Evolutionary conservation across 805 yeast genomes (phyloP), one percentile per base, ranked within the genome.

Genomic region (Starmera dryadoides): DNA sequence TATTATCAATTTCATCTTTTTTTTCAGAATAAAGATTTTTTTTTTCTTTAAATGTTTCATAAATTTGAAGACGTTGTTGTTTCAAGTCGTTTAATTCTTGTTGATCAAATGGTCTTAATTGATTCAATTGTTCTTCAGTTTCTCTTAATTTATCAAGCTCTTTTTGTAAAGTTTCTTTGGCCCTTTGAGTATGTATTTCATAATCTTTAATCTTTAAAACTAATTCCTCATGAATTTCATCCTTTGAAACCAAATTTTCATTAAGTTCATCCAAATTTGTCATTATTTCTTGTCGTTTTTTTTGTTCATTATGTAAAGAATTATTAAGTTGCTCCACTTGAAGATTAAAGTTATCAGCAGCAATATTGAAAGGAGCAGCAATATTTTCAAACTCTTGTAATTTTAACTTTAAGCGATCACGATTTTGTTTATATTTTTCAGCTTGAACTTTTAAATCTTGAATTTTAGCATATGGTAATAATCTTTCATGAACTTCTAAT

Each of bases 381-480:
- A 45, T 36, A 11, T 38, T 33, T 26, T 54, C 53, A 6, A 62
- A 58, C 4, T 41, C 48, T 12, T 52, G 58, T 15, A 58, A 49
- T 18, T 55, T 56, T 8, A 40, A 45, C 42, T 61, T 59, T 14
- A 52, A 52, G 3, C 36, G 37, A 10, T 52, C 47, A 25, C 62
- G 51, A 21, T 56, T 55, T 5, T 42, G 45, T 32, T 59, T 61
- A 15, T 52, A 39, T 3, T 22, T 35, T 15, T 45, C 42, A 7
- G 37, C 36, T 36, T 51, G 46, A 14, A 20, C 35, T 26, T 52
- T 42, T 32, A 62, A 60, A 30, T 68, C 71, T 30, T 68, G 68
- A 6, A 72, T 52, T 23, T 65, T 66, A 16, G 73, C 77, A 47
- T 74, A 73, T 3, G 76, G 77, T 18, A 71, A 46, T 12, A 75